Percentiles rank a stretch among this genome's conserved stretches.
Conservation (phyloP, 768 basidiomycete species). For the Lactarius tabidus region DNA sequence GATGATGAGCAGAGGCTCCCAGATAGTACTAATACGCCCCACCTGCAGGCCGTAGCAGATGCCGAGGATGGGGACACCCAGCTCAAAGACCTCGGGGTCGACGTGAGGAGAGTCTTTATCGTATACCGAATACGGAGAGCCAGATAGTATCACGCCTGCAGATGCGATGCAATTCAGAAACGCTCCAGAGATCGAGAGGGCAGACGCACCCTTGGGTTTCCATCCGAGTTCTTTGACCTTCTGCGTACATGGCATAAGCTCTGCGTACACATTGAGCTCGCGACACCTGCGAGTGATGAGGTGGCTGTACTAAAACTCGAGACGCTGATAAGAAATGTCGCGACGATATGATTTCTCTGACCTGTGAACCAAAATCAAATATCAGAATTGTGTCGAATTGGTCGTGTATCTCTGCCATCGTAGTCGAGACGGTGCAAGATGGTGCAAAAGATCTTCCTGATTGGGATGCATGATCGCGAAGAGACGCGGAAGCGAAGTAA, state of each 20-base stretch:
- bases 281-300: slow-evolving; percentile 96
- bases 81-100: slow-evolving; percentile 84
- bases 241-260: slow-evolving; percentile 94
- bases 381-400: slow-evolving; percentile 96
- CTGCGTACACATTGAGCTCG: slow-evolving; percentile 95
- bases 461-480: slow-evolving; percentile 6
- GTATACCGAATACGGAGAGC: slow-evolving; percentile 98
- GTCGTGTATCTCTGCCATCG: slow-evolving; percentile 87
- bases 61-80: slow-evolving; percentile 88
- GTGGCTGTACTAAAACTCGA: slow-evolving; percentile 77
- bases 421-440: not conserved
- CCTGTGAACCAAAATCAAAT: slow-evolving; percentile 96
- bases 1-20: not conserved
- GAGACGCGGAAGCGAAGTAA: not conserved
- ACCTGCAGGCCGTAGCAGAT: slow-evolving; percentile 98
- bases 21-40: slow-evolving; percentile 24
- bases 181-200: slow-evolving; percentile 23
- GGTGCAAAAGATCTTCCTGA: not conserved
- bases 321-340: slow-evolving; percentile 14
- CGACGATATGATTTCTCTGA: slow-evolving; percentile 33
- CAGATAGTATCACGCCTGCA: slow-evolving; percentile 90
- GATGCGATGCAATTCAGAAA: not conserved
- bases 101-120: slow-evolving; percentile 90
- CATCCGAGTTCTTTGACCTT: slow-evolving; percentile 84
- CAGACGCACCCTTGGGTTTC: slow-evolving; percentile 80